Base-by-base conservation (phyloP, 2,329 filamentous ascomycete genomes). In the Colletotrichum musae region DNA sequence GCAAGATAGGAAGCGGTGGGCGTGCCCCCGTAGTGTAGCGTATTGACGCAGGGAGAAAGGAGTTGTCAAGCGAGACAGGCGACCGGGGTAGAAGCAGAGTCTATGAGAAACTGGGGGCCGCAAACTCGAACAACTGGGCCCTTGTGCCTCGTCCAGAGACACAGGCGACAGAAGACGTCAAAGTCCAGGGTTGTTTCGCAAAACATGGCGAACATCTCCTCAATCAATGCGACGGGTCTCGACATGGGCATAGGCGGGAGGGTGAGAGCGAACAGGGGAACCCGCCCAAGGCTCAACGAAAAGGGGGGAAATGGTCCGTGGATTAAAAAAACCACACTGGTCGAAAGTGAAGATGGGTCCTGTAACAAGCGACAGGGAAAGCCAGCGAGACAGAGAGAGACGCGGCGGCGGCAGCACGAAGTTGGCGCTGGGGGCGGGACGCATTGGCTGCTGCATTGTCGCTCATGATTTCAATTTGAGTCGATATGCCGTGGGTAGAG, bases 401-500 rank as follows among this genome's bases (percentile, higher is more conserved):
- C 50, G 32, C 47, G 47, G 47, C 32, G 24, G 64, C 64, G 64
- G 57, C 51, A 68, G 52, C 64, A 58, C 21, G 48, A 53, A 59
- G 54, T 50, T 45, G 61, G 61, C 9, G 28, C 28, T 9, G 28
- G 28, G 28, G 6, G 10, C 28, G 60, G 54, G 24, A 45, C 61
- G 61, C 54, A 65, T 58, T 64, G 65, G 60, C 54, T 48, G 61
- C 54, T 48, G 61, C 54, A n/a, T 57, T 69, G 51, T 60, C 66
- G 62, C 56, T 61, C 62, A 60, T 61, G 51, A 66, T 69, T 60
- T 60, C 66, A 66, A 66, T 57, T 56, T 56, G 26, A 32, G 62
- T 28, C 24, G 41, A 60, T 60, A 69, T 66, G 43, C 50, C 48
- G 66, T 39, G 48, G 48, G 39, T 53, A 64, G 47, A 68, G 60